phyloP scores from a whole-genome alignment of 257 asterid species.

The Coffea canephora region DNA sequence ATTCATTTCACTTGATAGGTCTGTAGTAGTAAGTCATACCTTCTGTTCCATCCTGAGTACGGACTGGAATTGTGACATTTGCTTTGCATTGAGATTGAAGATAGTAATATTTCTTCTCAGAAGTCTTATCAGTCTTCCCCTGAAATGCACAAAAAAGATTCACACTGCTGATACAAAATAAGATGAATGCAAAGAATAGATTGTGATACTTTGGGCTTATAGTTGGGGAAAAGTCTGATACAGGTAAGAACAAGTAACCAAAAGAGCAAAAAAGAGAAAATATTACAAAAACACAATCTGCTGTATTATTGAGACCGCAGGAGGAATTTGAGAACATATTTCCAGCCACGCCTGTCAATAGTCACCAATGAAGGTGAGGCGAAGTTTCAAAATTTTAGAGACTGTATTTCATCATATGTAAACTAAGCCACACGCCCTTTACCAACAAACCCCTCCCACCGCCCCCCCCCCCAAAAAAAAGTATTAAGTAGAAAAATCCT shows the following conservation, averaged over 20 bases:
- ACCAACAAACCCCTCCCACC: background rate
- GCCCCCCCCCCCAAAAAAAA: too few species aligned
- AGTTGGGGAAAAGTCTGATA: background rate
- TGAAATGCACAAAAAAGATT: constrained; percentile 16
- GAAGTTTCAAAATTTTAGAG: background rate
- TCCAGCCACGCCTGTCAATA: constrained; percentile 32
- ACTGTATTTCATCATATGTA: background rate
- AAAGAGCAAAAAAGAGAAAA: background rate
- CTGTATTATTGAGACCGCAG: background rate
- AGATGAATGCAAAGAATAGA: background rate
- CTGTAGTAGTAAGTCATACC: background rate
- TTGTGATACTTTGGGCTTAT: background rate
- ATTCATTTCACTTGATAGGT: background rate
- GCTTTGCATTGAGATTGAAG: constrained; percentile 25
- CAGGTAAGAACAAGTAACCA: background rate
- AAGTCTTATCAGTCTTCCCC: constrained; percentile 7
- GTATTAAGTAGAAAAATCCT: background rate
- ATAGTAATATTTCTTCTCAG: constrained; percentile 3
- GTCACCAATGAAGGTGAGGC: constrained; percentile 1
- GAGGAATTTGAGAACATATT: constrained; percentile 26
- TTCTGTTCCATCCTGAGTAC: background rate
- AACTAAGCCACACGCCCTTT: too few species aligned
- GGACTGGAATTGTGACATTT: constrained; percentile 6
- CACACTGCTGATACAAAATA: background rate
- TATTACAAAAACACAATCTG: constrained; percentile 33